phyloP scores from a whole-genome alignment of 768 basidiomycete species.

The Boletus rubropictus region DNA sequence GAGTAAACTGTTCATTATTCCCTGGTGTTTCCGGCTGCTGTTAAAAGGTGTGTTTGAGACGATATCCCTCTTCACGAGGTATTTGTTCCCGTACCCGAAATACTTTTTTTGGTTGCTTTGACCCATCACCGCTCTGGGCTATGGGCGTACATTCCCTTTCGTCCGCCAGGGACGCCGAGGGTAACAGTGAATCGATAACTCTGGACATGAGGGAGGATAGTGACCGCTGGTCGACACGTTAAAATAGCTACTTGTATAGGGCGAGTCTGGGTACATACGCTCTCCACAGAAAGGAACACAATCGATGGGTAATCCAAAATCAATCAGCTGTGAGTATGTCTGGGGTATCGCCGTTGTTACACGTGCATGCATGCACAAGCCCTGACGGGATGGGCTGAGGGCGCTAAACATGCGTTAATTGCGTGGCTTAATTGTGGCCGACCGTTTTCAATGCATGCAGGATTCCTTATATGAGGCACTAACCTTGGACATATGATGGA shows the following conservation, averaged over 20 bases:
- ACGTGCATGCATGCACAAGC: not conserved
- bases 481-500: not conserved
- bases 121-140: not conserved
- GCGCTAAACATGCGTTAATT: not conserved
- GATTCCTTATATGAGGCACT: not conserved
- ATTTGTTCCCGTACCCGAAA: not conserved
- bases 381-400: not conserved
- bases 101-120: not conserved
- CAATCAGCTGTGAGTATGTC: not conserved
- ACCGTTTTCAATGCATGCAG: not conserved
- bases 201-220: not conserved
- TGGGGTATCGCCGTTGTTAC: too few relatives aligned
- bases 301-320: not conserved
- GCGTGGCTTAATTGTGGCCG: not conserved
- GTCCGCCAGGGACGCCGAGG: not conserved
- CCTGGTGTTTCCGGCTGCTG: not conserved
- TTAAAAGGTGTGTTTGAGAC: not conserved
- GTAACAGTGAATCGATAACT: not conserved
- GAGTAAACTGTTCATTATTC: not conserved
- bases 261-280: not conserved
- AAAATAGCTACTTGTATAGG: not conserved
- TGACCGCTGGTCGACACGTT: not conserved
- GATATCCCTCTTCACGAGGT: not conserved
- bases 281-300: not conserved
- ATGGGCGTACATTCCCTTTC: not conserved